Percentiles rank a stretch among this genome's conserved stretches.
phyloP scores from a whole-genome alignment of 169 alveolate genomes.

The Babesia bigemina region DNA sequence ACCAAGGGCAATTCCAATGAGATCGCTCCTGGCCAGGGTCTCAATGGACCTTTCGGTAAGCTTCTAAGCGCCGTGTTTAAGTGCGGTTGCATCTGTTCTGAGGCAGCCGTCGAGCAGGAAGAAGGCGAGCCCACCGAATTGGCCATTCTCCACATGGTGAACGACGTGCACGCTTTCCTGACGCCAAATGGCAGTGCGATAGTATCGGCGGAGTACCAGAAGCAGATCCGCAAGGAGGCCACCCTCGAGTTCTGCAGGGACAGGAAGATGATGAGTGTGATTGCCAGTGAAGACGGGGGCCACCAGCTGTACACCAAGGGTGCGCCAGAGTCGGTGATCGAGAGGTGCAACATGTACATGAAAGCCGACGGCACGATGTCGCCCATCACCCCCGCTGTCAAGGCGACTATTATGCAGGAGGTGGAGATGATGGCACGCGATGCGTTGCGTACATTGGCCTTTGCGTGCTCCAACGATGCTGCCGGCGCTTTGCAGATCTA shows the following conservation, averaged over 20 bases:
- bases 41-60: conserved; percentile 19
- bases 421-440: conserved; percentile 88
- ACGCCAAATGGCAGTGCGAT: background rate
- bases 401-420: conserved; percentile 73
- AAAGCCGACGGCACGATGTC: conserved; percentile 86
- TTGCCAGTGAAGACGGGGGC: conserved; percentile 63
- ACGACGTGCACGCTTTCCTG: conserved; percentile 11
- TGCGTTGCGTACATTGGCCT: conserved; percentile 87
- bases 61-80: conserved; percentile 27
- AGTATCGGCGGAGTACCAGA: conserved; percentile 23
- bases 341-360: conserved; percentile 71
- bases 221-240: conserved; percentile 78
- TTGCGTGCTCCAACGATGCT: conserved; percentile 74
- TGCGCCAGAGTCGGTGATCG: conserved; percentile 98
- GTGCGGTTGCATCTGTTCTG: conserved; percentile 59
- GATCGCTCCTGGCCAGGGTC: conserved; percentile 4
- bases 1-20: background rate
- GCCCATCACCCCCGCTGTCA: conserved; percentile 81
- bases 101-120: conserved; percentile 41
- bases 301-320: conserved; percentile 92
- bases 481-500: conserved; percentile 68
- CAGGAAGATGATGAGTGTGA: conserved; percentile 94
- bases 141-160: conserved; percentile 60
- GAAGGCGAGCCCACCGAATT: conserved; percentile 69
- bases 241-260: conserved; percentile 95